phyloP scores from a whole-genome alignment of 2,329 filamentous ascomycete genomes.

The Fusarium beomiforme region DNA sequence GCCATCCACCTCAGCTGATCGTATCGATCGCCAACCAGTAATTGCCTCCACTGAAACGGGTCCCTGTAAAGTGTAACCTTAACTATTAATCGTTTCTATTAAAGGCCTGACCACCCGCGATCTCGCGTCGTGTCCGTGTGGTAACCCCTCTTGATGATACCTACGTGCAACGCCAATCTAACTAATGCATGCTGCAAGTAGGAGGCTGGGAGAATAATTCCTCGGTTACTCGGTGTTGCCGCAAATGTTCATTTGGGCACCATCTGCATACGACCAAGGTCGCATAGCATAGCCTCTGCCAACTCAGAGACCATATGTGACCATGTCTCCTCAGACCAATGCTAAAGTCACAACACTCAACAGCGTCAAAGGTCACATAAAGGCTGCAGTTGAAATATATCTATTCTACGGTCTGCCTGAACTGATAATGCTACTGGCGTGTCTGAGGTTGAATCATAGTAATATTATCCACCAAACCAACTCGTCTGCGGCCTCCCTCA shows the following conservation, averaged over 20 bases:
- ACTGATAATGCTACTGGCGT: slow-evolving; percentile 32
- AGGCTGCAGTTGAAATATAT: slow-evolving; percentile 11
- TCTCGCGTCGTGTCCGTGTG: slow-evolving; percentile 39
- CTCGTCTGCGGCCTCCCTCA: background rate
- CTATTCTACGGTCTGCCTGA: slow-evolving; percentile 19
- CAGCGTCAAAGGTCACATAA: background rate
- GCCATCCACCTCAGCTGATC: slow-evolving; percentile 10
- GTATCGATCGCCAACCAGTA: slow-evolving; percentile 14
- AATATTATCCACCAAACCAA: background rate
- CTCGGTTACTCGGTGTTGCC: background rate
- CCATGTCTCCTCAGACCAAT: background rate
- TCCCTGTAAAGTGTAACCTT: slow-evolving; percentile 10
- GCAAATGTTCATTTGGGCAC: background rate
- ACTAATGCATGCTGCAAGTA: slow-evolving; percentile 28
- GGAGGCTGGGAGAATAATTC: slow-evolving; percentile 29
- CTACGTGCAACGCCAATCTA: slow-evolving; percentile 8
- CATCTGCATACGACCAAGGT: background rate
- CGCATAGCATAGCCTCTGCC: slow-evolving; percentile 16
- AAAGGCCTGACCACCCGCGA: slow-evolving; percentile 41
- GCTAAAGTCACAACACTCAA: background rate
- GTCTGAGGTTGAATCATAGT: slow-evolving; percentile 20
- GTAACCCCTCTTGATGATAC: slow-evolving; percentile 23
- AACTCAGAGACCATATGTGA: slow-evolving; percentile 13
- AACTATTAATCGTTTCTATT: slow-evolving; percentile 26
- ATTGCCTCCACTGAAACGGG: slow-evolving; percentile 6